Evolutionary conservation across 2,329 filamentous ascomycete genomes (phyloP), one percentile per base, ranked within the genome.

Genomic region (Pseudomassariella vexata): DNA sequence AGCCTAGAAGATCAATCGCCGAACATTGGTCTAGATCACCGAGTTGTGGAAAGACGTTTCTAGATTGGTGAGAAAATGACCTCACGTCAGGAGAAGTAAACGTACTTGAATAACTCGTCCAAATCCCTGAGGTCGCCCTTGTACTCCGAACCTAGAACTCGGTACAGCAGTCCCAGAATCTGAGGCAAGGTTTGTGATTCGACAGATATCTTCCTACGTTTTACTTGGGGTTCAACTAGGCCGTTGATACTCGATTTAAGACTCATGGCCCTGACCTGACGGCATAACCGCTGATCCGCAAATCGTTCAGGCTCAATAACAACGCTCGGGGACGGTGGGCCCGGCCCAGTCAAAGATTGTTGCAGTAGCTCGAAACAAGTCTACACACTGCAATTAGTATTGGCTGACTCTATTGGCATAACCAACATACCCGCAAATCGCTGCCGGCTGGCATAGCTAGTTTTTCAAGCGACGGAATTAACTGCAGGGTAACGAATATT

Each of bases 1-100:
- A 66, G 3, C 77, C 73, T 10, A 87, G 49, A 9, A 69, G 50
- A 22, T 74, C 60, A 24, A 84, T 57, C 7, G 68, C 56, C 20
- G 63, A 62, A 42, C 68, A 75, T 47, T 74, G 70, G 16, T 67
- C 58, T 6, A 56, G 37, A 37, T 77, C 70, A 11, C 62, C 44
- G 5, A 76, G 53, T 10, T 54, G 48, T 9, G 62, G 45, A 46
- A 78, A 78, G 15, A 49, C 44, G 16, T 47, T 43, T 21, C 62
- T 68, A 15, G 9, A 49, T 37, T 48, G 36, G 35, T 64, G 62
- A 48, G 38, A 28, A 39, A 35, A 24, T 41, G 29, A 38, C 42
- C 28, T 32, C 26, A 9, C 29, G 18, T 22, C 14, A 28, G n/a
- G 20, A 10, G 12, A 12, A 17, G 23, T 28, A 9, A 21, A 64